Percentiles rank a stretch among this genome's conserved stretches.
These are phyloP conservation scores for Dendrocalamus sinicus DNA, from an alignment of 176 grass and related monocot genomes.

Conservation along the genomic window DNA sequence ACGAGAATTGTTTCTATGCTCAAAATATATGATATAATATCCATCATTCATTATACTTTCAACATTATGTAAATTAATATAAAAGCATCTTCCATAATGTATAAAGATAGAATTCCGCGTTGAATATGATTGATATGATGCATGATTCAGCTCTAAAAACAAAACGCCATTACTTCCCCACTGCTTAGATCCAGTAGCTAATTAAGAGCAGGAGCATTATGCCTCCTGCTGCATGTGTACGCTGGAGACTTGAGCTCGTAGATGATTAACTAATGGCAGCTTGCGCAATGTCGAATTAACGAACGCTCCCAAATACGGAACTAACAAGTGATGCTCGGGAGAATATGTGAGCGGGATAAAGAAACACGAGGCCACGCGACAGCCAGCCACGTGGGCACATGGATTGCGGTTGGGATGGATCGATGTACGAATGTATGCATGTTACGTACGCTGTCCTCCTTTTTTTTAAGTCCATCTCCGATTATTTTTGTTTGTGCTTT, in stretches of 20 bases:
- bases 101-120: background rate
- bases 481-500: too few species aligned
- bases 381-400: slow-evolving; percentile 47
- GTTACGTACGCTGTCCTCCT: too few species aligned
- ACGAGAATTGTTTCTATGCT: too few species aligned
- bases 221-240: background rate
- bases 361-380: slow-evolving; percentile 22
- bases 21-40: too few species aligned
- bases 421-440: too few species aligned
- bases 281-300: slow-evolving; percentile 26
- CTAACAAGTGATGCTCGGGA: background rate
- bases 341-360: background rate
- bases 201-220: background rate
- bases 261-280: background rate
- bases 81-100: background rate
- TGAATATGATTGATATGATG: background rate
- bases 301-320: background rate
- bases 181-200: background rate
- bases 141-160: background rate
- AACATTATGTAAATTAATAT: too few species aligned
- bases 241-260: background rate
- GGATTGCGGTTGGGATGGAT: background rate
- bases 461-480: too few species aligned
- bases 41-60: too few species aligned
- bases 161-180: background rate